Conservation (phyloP, 257 asterid genomes). For the Jaltomata sinuosa region DNA sequence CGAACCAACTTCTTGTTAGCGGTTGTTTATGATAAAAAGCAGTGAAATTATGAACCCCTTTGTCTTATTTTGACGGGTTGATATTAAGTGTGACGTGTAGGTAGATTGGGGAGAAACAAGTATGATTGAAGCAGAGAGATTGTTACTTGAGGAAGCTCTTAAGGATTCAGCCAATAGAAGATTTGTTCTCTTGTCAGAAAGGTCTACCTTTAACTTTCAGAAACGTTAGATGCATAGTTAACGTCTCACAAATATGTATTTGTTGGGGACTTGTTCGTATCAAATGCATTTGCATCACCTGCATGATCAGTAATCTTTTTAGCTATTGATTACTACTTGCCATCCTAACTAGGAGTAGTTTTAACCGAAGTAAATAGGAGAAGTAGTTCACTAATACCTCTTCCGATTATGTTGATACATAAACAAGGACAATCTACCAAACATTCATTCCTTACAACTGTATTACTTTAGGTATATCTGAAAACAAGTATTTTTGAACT, state of each 20-base stretch:
- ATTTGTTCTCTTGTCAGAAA: conserved; percentile 91
- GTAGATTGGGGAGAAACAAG: conserved; percentile 95
- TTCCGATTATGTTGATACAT: not conserved
- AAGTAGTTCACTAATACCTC: not conserved
- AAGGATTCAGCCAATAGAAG: conserved; percentile 81
- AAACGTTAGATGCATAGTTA: not conserved
- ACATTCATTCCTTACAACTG: not conserved
- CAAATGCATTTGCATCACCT: not conserved
- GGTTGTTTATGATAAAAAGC: too few relatives aligned
- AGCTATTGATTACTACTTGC: not conserved
- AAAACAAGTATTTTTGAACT: not conserved
- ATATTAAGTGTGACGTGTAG: conserved; percentile 37
- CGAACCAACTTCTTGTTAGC: too few relatives aligned
- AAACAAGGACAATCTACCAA: not conserved
- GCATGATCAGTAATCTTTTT: not conserved
- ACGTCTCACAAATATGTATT: not conserved
- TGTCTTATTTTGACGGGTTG: conserved; percentile 3
- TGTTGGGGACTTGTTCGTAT: not conserved
- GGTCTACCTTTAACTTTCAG: conserved; percentile 27
- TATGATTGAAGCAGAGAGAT: conserved; percentile 97
- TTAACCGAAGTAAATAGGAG: not conserved
- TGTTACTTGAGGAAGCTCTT: conserved; percentile 73
- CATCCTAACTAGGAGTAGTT: not conserved
- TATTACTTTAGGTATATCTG: not conserved
- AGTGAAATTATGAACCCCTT: too few relatives aligned